These are phyloP conservation scores for Westerdykella aurantiaca DNA, from an alignment of 2,329 filamentous ascomycete species.

Conservation along the genomic window DNA sequence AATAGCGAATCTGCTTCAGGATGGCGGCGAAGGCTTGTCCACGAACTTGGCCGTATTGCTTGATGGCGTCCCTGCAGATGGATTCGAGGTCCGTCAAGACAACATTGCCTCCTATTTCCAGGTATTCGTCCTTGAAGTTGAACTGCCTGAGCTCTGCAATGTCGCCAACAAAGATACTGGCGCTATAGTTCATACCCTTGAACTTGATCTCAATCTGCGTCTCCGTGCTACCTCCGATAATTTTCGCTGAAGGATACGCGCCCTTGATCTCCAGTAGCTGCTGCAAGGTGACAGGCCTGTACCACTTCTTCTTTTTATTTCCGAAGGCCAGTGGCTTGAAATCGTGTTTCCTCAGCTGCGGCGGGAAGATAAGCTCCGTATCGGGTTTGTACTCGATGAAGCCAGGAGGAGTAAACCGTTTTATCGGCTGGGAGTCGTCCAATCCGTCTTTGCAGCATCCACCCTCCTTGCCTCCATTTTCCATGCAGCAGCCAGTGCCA, in stretches of 20 bases:
- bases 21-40: conserved; percentile 86
- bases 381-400: conserved; percentile 94
- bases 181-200: conserved; percentile 84
- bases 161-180: conserved; percentile 88
- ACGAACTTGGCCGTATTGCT: conserved; percentile 65
- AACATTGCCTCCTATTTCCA: conserved; percentile 93
- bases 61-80: conserved; percentile 72
- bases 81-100: conserved; percentile 84
- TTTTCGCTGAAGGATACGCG: conserved; percentile 76
- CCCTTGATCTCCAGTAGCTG: conserved; percentile 91
- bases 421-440: conserved; percentile 43
- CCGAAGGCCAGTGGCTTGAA: conserved; percentile 80
- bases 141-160: conserved; percentile 85
- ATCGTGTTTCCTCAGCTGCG: conserved; percentile 73
- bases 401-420: conserved; percentile 73
- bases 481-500: conserved; percentile 67
- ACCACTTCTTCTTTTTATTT: conserved; percentile 93
- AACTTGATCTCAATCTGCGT: conserved; percentile 99
- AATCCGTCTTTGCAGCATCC: conserved; percentile 38
- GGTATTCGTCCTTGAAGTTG: conserved; percentile 66
- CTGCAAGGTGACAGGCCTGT: conserved; percentile 75
- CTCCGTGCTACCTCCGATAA: conserved; percentile 93
- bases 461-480: conserved; percentile 44
- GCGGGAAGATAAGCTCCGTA: conserved; percentile 92
- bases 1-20: conserved; percentile 88